A percentile compares a stretch with the other conserved stretches of the same genome.
Conservation (phyloP, 257 asterid species). For the Salvia rosmarinus region DNA sequence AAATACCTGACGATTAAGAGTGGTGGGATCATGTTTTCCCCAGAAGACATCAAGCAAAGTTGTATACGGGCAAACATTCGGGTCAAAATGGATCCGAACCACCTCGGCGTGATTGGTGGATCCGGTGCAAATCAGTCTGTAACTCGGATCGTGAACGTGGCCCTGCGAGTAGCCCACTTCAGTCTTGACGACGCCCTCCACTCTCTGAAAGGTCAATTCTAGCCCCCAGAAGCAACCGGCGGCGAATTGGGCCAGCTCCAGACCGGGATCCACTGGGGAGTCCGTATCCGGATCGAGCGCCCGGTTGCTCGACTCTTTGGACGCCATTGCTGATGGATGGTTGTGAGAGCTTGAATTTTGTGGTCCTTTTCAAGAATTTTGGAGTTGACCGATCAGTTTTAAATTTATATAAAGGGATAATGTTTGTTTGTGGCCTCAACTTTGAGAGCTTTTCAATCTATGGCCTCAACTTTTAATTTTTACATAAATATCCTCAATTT, state of each 20-base stretch:
- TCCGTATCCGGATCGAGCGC: constrained; percentile 60
- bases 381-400: neutral
- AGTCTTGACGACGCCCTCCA: constrained; percentile 75
- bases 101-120: constrained; percentile 79
- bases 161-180: constrained; percentile 92
- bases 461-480: no score
- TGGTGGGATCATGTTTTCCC: constrained; percentile 75
- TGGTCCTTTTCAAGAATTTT: neutral
- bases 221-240: constrained; percentile 95
- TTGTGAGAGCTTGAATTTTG: neutral
- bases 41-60: constrained; percentile 70
- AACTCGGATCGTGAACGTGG: constrained; percentile 55
- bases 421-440: no score
- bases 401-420: neutral
- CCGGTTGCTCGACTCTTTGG: constrained; percentile 50
- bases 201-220: constrained; percentile 70
- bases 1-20: constrained; percentile 69
- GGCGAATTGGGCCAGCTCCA: constrained; percentile 75
- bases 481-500: no score
- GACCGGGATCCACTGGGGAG: constrained; percentile 46
- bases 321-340: constrained; percentile 47
- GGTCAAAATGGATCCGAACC: constrained; percentile 73
- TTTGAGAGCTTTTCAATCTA: no score
- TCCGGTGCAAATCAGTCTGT: constrained; percentile 67
- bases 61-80: constrained; percentile 57